Base-by-base conservation (phyloP, 75 land plant genomes). In the Sequoia sempervirens region DNA sequence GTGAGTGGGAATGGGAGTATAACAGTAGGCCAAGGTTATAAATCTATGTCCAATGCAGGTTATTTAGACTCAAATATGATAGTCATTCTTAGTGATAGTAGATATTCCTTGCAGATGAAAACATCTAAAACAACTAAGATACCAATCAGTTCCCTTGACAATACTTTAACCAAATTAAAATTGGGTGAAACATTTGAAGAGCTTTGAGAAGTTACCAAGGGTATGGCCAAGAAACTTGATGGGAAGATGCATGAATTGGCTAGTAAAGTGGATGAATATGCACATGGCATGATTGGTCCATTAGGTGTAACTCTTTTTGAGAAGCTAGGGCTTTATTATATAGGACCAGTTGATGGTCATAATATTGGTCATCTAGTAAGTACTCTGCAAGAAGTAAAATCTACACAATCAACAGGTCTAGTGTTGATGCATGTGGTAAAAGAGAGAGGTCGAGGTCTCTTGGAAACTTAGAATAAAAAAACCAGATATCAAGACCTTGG, bases 221-320 rank as follows among this genome's bases (percentile, higher is more conserved):
- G 36, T 34, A 34, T 34, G 36, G 0, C 36, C 36, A 34, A 34
- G 36, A 34, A 34, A 34, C 36, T 34, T 83, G 95, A 93, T 64
- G 90, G 83, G 38, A 90, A 89, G 2, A 83, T 93, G 90, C 92
- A 94, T 85, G 89, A 88, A 82, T 78, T 89, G 70, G 95, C 95
- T 26, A 93, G 93, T 15, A 94, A 94, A 90, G 90, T 94, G 28
- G 93, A 93, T 85, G 95, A 94, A 64, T 94, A 94, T 89, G 93
- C 93, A 14, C 90, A 93, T 73, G 96, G 96, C 43, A 91, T 94
- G 95, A 88, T 94, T 26, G 90, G 93, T 86, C 92, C 92, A 34
- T 84, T 70, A 1, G 95, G 91, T 72, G 87, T 93, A 75, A 94
- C 96, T 30, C 91, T 94, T 2, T 94, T 94, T 86, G 96, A 94